Evolutionary conservation across 805 yeast genomes (phyloP).

Genomic region (Yarrowia bubula): DNA sequence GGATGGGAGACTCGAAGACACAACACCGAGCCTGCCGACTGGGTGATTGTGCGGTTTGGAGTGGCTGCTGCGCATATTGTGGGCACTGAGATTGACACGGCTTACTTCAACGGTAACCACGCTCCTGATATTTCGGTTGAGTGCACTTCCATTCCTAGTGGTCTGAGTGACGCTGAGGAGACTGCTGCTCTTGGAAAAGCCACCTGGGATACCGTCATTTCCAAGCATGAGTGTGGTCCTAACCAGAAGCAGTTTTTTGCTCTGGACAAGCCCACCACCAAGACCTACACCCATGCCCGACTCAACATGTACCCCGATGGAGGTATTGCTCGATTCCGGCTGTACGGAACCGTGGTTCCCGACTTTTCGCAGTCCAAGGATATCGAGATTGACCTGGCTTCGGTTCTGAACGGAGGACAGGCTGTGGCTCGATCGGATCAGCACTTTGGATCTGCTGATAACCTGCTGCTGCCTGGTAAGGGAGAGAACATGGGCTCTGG

Average conservation of each 20-base stretch:
- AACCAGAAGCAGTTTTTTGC: conserved; percentile 79
- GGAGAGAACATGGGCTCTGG: conserved; percentile 98
- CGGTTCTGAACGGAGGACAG: conserved; percentile 84
- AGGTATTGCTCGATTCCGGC: conserved; percentile 91
- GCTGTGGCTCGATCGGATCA: conserved; percentile 82
- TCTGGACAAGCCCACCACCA: conserved; percentile 56
- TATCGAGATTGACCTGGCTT: conserved; percentile 67
- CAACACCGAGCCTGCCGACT: conserved; percentile 78
- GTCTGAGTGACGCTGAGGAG: conserved; percentile 32
- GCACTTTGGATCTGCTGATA: conserved; percentile 91
- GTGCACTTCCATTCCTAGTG: conserved; percentile 44
- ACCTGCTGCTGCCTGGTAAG: conserved; percentile 85
- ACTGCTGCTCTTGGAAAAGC: conserved; percentile 34
- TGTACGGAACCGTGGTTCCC: conserved; percentile 83
- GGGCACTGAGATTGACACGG: conserved; percentile 90
- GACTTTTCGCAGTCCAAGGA: conserved; percentile 50
- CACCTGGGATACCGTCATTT: conserved; percentile 69
- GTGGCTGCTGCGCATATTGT: conserved; percentile 74
- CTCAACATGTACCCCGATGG: conserved; percentile 97
- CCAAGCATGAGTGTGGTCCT: conserved; percentile 82
- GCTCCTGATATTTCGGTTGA: conserved; percentile 90
- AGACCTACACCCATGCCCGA: conserved; percentile 72
- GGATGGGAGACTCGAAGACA: conserved; percentile 99
- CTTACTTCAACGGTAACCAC: conserved; percentile 92
- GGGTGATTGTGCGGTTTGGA: conserved; percentile 82